phyloP scores from a whole-genome alignment of 139 green algal species.

The Coelastrella sp. region DNA sequence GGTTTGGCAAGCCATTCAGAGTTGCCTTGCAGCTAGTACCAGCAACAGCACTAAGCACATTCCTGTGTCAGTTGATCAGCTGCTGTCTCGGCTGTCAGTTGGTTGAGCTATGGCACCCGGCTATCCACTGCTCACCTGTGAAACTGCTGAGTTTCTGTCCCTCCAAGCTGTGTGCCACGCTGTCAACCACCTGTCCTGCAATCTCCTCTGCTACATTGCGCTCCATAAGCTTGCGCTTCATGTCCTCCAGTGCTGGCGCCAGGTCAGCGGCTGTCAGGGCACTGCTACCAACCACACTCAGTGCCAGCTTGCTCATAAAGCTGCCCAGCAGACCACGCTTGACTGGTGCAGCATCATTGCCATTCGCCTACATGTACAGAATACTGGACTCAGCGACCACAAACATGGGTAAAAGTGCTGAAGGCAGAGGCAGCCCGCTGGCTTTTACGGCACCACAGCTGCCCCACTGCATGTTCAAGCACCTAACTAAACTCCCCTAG shows the following conservation, averaged over 20 bases:
- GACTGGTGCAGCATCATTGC: conserved; percentile 10
- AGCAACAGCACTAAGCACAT: no score
- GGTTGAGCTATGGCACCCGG: no score
- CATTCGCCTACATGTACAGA: neutral
- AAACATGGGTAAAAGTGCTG: no score
- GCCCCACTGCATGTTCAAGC: no score
- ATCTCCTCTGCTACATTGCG: conserved; percentile 99
- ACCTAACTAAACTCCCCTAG: no score
- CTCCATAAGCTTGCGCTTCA: conserved; percentile 96
- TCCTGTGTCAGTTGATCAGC: no score
- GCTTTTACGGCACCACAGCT: no score
- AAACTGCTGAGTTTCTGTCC: conserved; percentile 91
- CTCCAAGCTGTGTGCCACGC: conserved; percentile 83
- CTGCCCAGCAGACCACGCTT: conserved; percentile 79
- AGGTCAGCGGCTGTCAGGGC: conserved; percentile 89
- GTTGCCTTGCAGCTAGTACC: no score
- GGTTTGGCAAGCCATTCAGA: no score
- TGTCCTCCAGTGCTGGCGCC: conserved; percentile 82
- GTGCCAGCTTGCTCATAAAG: conserved; percentile 79
- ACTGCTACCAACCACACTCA: conserved; percentile 84
- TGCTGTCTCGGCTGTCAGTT: no score
- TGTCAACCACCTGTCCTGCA: conserved; percentile 69
- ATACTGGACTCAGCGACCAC: no score
- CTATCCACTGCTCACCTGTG: conserved; percentile 60
- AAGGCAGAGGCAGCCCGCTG: no score